Conservation (phyloP, 2,329 filamentous ascomycete species). For the Sporothrix sp. region DNA sequence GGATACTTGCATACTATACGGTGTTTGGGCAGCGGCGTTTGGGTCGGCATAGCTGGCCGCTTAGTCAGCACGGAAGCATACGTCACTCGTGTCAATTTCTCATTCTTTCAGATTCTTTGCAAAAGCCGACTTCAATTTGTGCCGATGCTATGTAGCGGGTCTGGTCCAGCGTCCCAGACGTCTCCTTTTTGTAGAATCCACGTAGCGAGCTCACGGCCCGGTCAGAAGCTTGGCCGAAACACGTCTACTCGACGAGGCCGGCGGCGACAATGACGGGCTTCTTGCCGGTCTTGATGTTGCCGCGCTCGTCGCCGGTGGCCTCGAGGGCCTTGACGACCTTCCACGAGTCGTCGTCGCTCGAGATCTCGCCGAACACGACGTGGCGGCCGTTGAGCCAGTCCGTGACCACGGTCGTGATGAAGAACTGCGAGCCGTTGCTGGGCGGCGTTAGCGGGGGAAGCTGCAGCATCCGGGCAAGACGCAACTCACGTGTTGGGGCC, state of each 20-base stretch:
- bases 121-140: too few species aligned
- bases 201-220: too few species aligned
- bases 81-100: too few species aligned
- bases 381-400: slow-evolving; percentile 76
- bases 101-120: too few species aligned
- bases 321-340: slow-evolving; percentile 51
- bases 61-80: too few species aligned
- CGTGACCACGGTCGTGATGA: slow-evolving; percentile 87
- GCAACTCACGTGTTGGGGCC: slow-evolving; percentile 72
- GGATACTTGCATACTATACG: slow-evolving; percentile 10
- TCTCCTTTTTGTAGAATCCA: too few species aligned
- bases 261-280: slow-evolving; percentile 18
- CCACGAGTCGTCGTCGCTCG: slow-evolving; percentile 36
- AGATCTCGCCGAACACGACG: slow-evolving; percentile 75
- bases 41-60: too few species aligned
- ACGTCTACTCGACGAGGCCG: slow-evolving; percentile 13
- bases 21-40: slow-evolving; percentile 6
- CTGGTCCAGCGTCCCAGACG: too few species aligned
- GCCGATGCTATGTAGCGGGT: too few species aligned
- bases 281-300: slow-evolving; percentile 48
- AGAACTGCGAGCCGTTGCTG: slow-evolving; percentile 97
- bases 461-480: too few species aligned
- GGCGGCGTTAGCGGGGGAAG: slow-evolving; percentile 23
- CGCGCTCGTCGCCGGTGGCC: slow-evolving; percentile 46
- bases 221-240: too few species aligned